Evolutionary conservation across 2,329 filamentous ascomycete genomes (phyloP), one percentile per base, ranked within the genome.

Genomic region (Pyrenophora graminea): DNA sequence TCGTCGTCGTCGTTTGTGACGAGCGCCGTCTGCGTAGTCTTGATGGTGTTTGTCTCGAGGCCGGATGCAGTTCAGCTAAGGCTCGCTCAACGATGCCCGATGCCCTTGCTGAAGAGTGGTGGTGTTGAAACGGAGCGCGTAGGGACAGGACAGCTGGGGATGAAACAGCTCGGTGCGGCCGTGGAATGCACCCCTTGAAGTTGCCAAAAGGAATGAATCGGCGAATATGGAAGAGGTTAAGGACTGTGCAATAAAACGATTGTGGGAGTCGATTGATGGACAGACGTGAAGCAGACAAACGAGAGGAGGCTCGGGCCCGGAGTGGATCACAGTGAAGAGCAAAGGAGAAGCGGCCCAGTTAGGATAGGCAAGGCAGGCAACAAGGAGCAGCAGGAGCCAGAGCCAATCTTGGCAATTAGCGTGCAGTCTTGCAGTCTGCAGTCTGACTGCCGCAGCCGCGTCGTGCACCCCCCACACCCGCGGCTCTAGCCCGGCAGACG

Each of bases 81-180:
- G 43, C 48, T 52, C 50, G 50, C 23, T 52, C 50, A 49, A 52
- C 50, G 45, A 52, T 42, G 50, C 50, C 50, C 45, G 44, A 39
- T 21, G 45, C 39, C 39, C 33, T 52, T 40, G 40, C 25, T 30
- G 27, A 30, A 30, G 27, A 13, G 7, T 30, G 27, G 17, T 44
- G 39, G 23, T 37, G 50, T 52, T 66, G 70, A 73, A 74, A 74
- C 70, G 59, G 67, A 61, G 62, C 57, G 69, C 57, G 70, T 70
- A 66, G 67, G 68, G 67, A 61, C 45, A 52, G 44, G 47, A 52
- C 39, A 43, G 45, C 36, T 44, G 45, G 27, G 25, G 45, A 41
- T 52, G 50, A 52, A 52, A 61, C 49, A 58, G 62, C 51, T 52
- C 50, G 59, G 51, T 42, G 39, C 62, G 59, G 61, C 63, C 66